phyloP scores from a whole-genome alignment of 83 land plant genomes.

The Diphasiastrum complanatum region DNA sequence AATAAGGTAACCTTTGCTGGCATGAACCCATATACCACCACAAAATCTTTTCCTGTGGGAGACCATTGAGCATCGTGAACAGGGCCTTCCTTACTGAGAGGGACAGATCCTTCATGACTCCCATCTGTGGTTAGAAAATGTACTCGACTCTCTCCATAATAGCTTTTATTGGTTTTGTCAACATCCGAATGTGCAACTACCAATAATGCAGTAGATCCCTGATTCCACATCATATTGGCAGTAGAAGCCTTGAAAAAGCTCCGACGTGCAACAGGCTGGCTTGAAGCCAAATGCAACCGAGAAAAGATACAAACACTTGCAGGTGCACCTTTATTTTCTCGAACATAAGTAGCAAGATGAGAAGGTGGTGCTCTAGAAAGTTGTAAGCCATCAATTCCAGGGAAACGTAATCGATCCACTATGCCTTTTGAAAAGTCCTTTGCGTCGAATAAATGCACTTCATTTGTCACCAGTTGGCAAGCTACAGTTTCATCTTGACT shows the following conservation, averaged over 20 bases:
- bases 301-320: conserved; percentile 84
- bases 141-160: conserved; percentile 90
- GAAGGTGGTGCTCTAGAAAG: conserved; percentile 72
- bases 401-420: conserved; percentile 59
- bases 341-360: conserved; percentile 78
- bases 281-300: conserved; percentile 36
- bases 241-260: conserved; percentile 85
- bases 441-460: conserved; percentile 79
- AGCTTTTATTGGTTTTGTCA: conserved; percentile 98
- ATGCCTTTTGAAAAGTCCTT: conserved; percentile 64
- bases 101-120: conserved; percentile 79
- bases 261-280: conserved; percentile 69
- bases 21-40: conserved; percentile 98
- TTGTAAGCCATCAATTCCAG: conserved; percentile 66
- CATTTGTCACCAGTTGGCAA: conserved; percentile 90
- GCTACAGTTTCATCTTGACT: conserved; percentile 89
- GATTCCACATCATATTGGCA: conserved; percentile 74
- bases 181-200: conserved; percentile 84
- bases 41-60: conserved; percentile 78
- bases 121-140: conserved; percentile 89
- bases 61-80: conserved; percentile 99
- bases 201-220: conserved; percentile 79
- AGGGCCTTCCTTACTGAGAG: conserved; percentile 99
- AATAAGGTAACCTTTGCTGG: conserved; percentile 87
- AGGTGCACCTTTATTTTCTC: conserved; percentile 94